Base-by-base conservation (phyloP, 371 early-diverging fungal species). In the Gilbertella persicaria region DNA sequence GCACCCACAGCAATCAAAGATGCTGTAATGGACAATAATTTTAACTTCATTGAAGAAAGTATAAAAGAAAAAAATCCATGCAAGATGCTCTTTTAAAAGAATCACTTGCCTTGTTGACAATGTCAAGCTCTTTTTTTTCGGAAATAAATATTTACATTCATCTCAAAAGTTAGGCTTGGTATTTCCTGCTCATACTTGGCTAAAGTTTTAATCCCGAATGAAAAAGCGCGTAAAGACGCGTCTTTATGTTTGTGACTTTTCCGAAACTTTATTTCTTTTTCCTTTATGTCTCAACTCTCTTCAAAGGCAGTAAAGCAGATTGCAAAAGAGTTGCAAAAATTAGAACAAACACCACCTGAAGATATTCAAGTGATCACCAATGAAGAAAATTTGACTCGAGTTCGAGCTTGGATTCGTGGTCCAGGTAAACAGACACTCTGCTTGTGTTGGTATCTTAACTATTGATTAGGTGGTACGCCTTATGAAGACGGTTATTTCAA, bases 381-480 rank as follows among this genome's bases (percentile, higher is more conserved):
- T 58, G 87, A 92, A 10, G 86, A 85, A 29, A 70, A 84, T 43
- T 47, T 96, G 14, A 72, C 82, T 14, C 91, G 92, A 56, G 82
- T 96, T 53, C 82, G 87, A 48, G 94, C 93, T 2, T 85, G 85
- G 81, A 87, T 96, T 25, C 77, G 81, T n/a, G 95, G 96, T 0
- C 93, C 95, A 58, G 91, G 89, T 87, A 81, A 56, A 38, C 16
- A 24, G 8, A 24, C 6, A 53, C 14, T 33, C 24, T 17, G n/a
- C 17, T 26, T 42, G 10, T 16, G 19, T 28, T 20, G 21, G 5
- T 19, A 14, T 41, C 35, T 20, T 20, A 14, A 44, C 3, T 19
- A 2, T 4, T 7, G 19, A 19, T 25, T 55, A 76, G 80, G 75
- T 25, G 88, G 84, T 3, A 94, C 94, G 8, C 95, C 95, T 2